Base-by-base conservation (phyloP, 768 basidiomycete genomes). In the Strobilomyces dryophilus region DNA sequence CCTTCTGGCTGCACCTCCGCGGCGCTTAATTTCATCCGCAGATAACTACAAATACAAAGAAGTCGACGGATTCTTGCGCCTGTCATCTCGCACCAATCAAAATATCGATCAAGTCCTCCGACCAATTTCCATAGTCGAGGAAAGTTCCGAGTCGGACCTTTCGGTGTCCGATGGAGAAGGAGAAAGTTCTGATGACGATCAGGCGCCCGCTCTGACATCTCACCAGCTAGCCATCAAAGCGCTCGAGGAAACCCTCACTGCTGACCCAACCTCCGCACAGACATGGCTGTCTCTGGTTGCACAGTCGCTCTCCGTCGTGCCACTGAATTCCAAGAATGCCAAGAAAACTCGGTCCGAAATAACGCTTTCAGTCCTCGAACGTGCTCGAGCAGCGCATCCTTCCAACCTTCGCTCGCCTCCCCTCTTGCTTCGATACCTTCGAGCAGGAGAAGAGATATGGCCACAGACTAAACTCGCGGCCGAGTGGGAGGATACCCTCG, bases 361-460 rank as follows among this genome's bases (percentile, higher is more conserved):
- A 52, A 71, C 87, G 3, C 60, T 87, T 15, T 80, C 90, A 4
- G 73, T 92, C 29, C 73, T 92, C 29, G 66, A 74, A 1, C 84
- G 85, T 40, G 89, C 91, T 3, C 61, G 90, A 10, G 61, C 73
- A 18, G 79, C 79, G 0, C 76, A 86, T 57, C 73, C 79, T 9
- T 64, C 65, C 27, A 87, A 87, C 61, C 49, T 64, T 3, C 65
- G 58, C 20, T 87, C 84, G 4, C 73, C 71, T 37, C 41, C 63
- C 5, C 71, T 93, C 29, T 76, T 78, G n/a, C 62, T 89, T 29
- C 77, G 76, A 51, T 87, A 87, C 69, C 72, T 93, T 43, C 79
- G 78, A 49, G 81, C 85, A 2, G 88, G 88, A 17, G 87, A 89
- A 68, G 82, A 87, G 54, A 61, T 87, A 17, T 91, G 88, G 89